These are phyloP conservation scores for Leishmania tropica DNA, from an alignment of 208 protist species.

Conservation along the genomic window DNA sequence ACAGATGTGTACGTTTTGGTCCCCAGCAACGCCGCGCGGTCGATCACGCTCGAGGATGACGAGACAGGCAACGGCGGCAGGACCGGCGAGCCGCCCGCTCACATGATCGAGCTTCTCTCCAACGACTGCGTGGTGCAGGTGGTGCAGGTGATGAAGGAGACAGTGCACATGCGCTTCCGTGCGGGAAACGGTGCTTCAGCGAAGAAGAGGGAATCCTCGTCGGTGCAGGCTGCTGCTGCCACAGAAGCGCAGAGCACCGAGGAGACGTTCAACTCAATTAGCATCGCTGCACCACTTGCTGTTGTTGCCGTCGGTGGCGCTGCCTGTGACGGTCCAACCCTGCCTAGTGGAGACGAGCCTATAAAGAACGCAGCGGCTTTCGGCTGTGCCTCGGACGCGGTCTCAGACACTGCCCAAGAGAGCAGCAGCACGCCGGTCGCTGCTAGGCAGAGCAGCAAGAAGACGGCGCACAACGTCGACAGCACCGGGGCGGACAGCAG, in stretches of 20 bases:
- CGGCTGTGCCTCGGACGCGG: neutral
- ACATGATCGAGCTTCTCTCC: conserved; percentile 63
- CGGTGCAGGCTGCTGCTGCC: neutral
- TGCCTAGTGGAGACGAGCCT: neutral
- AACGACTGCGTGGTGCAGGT: conserved; percentile 76
- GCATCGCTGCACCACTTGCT: neutral
- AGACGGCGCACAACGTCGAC: conserved; percentile 3
- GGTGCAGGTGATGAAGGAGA: conserved; percentile 68
- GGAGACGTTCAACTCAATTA: neutral
- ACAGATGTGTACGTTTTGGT: conserved; percentile 24
- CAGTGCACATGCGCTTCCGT: conserved; percentile 68
- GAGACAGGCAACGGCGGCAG: conserved; percentile 12
- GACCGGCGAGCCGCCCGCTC: conserved; percentile 4
- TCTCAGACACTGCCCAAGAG: neutral
- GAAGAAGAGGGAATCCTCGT: neutral
- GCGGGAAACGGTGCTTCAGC: neutral
- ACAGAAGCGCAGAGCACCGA: neutral
- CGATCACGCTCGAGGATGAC: neutral
- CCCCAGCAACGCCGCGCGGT: conserved; percentile 3
- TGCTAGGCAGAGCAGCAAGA: neutral
- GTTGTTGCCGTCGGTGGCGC: neutral
- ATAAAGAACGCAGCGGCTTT: neutral
- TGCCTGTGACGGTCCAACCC: neutral
- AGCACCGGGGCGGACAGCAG: neutral
- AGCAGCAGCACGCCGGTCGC: neutral